Base-by-base conservation (phyloP, 2,329 filamentous ascomycete species). In the Colletotrichum cuscutae region DNA sequence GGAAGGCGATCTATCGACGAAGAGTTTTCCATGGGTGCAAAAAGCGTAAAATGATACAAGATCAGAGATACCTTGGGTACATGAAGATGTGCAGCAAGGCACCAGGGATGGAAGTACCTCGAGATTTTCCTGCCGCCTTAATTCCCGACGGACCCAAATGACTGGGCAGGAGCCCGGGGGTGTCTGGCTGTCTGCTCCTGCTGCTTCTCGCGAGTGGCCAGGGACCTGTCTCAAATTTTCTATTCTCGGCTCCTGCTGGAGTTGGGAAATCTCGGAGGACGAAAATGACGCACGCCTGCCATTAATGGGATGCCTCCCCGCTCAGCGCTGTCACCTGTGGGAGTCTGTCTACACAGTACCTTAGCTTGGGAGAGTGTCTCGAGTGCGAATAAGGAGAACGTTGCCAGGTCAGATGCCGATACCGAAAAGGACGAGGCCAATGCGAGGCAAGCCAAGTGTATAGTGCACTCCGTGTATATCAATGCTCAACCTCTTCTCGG, bases 201-300 rank as follows among this genome's bases (percentile, higher is more conserved):
- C 35, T 42, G 35, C 35, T 15, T 13, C 12, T 42, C 35, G 35
- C 35, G 35, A 42, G 28, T 37, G n/a, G 30, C 26, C 30, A 24
- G 56, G 56, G 56, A 67, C 66, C 22, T 67, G 63, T 71, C 65
- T 68, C 65, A 52, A 46, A 26, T 63, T 5, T 63, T 32, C 26
- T 46, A 59, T 62, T 60, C 58, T 46, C 52, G 46, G 54, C 19
- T 22, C n/a, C 28, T 32, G 42, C 19, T n/a, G 42, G 42, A 49
- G 42, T 49, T 49, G 42, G 42, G 15, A 49, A 49, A n/a, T 49
- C 42, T 49, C 42, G 19, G 42, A 49, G 19, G 42, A n/a, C 42
- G 19, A 12, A 30, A 52, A 52, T 22, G 26, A 52, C 42, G 26
- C 37, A 52, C 42, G 26, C 37, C 9, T 5, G 46, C 42, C 28